Conservation (phyloP, 2,329 filamentous ascomycete species). For the Fusarium hostae region DNA sequence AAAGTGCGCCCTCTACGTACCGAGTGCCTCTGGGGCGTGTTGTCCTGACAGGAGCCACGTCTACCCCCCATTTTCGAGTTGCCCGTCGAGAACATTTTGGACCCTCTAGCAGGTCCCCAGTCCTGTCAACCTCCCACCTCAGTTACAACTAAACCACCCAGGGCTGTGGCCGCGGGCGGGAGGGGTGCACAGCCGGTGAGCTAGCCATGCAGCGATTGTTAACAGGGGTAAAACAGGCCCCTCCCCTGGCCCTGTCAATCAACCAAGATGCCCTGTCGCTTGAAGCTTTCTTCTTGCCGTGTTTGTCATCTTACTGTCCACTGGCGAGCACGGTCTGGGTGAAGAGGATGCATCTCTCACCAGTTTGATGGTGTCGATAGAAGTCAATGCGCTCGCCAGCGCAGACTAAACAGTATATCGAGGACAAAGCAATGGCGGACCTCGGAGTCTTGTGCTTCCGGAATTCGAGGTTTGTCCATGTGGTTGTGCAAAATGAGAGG, state of each 20-base stretch:
- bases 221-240: slow-evolving; percentile 34
- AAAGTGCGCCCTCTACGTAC: slow-evolving; percentile 9
- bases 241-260: slow-evolving; percentile 36
- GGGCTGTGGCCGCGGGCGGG: slow-evolving; percentile 35
- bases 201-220: slow-evolving; percentile 36
- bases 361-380: slow-evolving; percentile 13
- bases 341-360: slow-evolving; percentile 4
- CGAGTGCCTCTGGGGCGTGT: slow-evolving; percentile 28
- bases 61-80: slow-evolving; percentile 32
- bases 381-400: slow-evolving; percentile 1
- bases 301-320: neutral
- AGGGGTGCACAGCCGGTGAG: slow-evolving; percentile 41
- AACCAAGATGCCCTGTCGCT: slow-evolving; percentile 6
- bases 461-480: neutral
- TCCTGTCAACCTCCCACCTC: slow-evolving; percentile 24
- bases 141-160: slow-evolving; percentile 17
- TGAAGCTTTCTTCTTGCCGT: slow-evolving; percentile 14
- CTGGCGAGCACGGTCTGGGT: slow-evolving; percentile 1
- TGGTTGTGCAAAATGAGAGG: slow-evolving; percentile 19
- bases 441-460: slow-evolving; percentile 17
- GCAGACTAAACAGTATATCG: neutral
- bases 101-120: slow-evolving; percentile 14
- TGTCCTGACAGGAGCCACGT: slow-evolving; percentile 43
- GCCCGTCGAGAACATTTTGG: slow-evolving; percentile 18
- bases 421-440: slow-evolving; percentile 8